Conservation (phyloP, 2,329 filamentous ascomycete species). For the Exophiala sp. region DNA sequence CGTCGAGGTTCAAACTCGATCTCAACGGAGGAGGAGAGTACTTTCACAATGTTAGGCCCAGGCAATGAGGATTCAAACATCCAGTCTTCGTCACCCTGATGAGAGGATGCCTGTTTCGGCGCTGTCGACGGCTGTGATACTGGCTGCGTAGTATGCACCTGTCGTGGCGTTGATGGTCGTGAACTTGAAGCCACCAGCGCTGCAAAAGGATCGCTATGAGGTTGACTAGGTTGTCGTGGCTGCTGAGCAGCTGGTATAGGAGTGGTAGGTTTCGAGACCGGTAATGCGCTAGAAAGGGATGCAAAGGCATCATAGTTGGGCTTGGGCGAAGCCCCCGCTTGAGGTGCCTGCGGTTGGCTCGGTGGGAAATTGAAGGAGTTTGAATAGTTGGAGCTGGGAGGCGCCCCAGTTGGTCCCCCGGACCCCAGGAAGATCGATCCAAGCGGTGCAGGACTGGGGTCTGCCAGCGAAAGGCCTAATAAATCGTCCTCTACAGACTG, state of each 20-base stretch:
- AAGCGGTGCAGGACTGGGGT: constrained; percentile 62
- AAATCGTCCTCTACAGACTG: constrained; percentile 82
- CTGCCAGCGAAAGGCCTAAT: constrained; percentile 75
- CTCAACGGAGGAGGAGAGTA: constrained; percentile 64
- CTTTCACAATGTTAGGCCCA: constrained; percentile 57
- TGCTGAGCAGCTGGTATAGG: constrained; percentile 41
- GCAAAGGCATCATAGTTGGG: constrained; percentile 55
- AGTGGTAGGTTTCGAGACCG: constrained; percentile 46
- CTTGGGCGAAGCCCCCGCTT: constrained; percentile 39
- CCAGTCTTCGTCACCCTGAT: constrained; percentile 73
- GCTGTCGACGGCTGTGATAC: constrained; percentile 21
- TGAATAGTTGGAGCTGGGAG: constrained; percentile 19
- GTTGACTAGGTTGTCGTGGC: constrained; percentile 36
- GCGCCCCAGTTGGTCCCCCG: constrained; percentile 46
- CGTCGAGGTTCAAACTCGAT: constrained; percentile 65
- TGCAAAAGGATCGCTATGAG: constrained; percentile 56
- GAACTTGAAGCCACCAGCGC: constrained; percentile 49
- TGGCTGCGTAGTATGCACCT: constrained; percentile 29
- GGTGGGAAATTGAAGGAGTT: constrained; percentile 21
- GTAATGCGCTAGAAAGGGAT: constrained; percentile 44
- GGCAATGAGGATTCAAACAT: constrained; percentile 84
- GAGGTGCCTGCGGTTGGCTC: constrained; percentile 37
- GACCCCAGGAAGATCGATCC: constrained; percentile 81
- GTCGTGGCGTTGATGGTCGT: constrained; percentile 40
- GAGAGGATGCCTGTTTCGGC: constrained; percentile 20